Conservation (phyloP, 768 basidiomycete species). For the Psilocybe azurescens region DNA sequence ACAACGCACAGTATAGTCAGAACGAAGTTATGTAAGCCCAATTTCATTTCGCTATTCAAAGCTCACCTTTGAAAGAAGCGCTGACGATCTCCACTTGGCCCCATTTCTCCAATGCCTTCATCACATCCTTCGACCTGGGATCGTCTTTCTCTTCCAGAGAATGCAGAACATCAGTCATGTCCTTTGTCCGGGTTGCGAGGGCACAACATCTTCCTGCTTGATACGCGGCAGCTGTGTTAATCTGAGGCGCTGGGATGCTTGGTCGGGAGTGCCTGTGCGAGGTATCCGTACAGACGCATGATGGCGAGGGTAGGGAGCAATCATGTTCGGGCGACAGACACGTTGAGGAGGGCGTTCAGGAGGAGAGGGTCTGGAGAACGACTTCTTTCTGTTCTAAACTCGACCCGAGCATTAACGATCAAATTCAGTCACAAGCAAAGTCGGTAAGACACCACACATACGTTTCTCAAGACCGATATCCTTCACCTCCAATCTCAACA, state of each 20-base stretch:
- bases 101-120: conserved; percentile 73
- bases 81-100: conserved; percentile 80
- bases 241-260: conserved; percentile 46
- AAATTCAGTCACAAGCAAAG: background rate
- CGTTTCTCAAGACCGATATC: conserved; percentile 64
- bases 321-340: conserved; percentile 89
- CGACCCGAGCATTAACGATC: background rate
- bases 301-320: conserved; percentile 75
- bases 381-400: conserved; percentile 71
- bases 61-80: conserved; percentile 83
- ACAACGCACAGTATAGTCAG: background rate
- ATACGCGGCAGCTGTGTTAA: conserved; percentile 85
- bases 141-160: conserved; percentile 59
- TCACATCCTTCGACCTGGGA: conserved; percentile 52
- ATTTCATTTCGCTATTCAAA: background rate
- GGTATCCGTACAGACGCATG: conserved; percentile 83
- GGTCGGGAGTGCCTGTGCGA: conserved; percentile 85
- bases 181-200: conserved; percentile 40
- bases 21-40: background rate
- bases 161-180: conserved; percentile 50
- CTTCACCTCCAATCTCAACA: conserved; percentile 69
- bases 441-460: conserved; percentile 37
- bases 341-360: conserved; percentile 81
- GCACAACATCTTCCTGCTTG: conserved; percentile 51
- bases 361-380: conserved; percentile 76